Evolutionary conservation across 257 asterid genomes (phyloP).

Genomic region (Solanum chmielewskii): DNA sequence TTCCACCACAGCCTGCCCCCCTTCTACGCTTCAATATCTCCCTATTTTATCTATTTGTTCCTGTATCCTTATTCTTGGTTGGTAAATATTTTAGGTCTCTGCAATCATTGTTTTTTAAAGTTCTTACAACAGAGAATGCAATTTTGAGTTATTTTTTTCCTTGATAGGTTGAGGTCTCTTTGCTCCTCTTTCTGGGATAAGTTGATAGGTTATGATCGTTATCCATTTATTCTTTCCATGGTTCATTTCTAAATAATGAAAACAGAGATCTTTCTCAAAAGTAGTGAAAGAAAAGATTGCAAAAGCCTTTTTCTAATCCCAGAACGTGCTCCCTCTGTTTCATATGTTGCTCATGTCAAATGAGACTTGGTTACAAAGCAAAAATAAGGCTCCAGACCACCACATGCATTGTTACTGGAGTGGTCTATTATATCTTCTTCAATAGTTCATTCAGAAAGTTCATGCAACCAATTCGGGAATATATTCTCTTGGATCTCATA

Average conservation of each 20-base stretch:
- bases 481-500: not conserved
- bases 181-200: not conserved
- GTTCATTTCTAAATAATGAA: not conserved
- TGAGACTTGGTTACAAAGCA: not conserved
- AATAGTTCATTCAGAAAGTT: not conserved
- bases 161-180: not conserved
- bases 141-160: not conserved
- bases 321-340: not conserved
- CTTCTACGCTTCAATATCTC: not conserved
- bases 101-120: not conserved
- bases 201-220: not conserved
- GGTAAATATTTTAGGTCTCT: not conserved
- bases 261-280: not conserved
- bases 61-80: not conserved
- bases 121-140: not conserved
- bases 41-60: not conserved
- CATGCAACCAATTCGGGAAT: not conserved
- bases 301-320: not conserved
- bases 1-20: not conserved
- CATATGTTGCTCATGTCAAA: not conserved
- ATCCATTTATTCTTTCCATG: not conserved
- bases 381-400: not conserved
- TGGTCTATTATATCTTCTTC: not conserved
- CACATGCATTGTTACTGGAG: not conserved
- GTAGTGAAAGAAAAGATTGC: not conserved